These are phyloP conservation scores for Bimuria novae-zelandiae DNA, from an alignment of 2,329 filamentous ascomycete species.

Conservation along the genomic window DNA sequence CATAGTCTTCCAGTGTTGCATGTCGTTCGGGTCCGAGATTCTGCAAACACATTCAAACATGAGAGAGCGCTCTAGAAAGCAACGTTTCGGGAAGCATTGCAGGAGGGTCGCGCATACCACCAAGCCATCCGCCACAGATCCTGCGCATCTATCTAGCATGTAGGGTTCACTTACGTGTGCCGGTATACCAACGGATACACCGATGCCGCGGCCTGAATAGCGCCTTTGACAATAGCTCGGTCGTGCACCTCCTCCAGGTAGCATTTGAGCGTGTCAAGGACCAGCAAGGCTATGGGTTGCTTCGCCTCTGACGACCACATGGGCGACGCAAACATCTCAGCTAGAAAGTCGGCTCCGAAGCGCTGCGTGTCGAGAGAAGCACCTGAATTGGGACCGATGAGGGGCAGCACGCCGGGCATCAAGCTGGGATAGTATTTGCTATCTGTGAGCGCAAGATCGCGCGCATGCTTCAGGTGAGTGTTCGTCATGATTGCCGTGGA, in stretches of 20 bases:
- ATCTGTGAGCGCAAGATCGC: slow-evolving; percentile 85
- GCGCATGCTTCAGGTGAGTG: slow-evolving; percentile 86
- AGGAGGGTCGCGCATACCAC: slow-evolving; percentile 1
- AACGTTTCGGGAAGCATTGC: slow-evolving; percentile 16
- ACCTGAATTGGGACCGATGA: slow-evolving; percentile 74
- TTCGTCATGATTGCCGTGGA: slow-evolving; percentile 33
- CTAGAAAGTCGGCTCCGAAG: slow-evolving; percentile 96
- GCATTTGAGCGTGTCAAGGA: slow-evolving; percentile 72
- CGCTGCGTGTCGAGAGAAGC: slow-evolving; percentile 74
- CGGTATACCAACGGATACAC: slow-evolving; percentile 90
- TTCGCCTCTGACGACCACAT: slow-evolving; percentile 77
- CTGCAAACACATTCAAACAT: slow-evolving; percentile 57
- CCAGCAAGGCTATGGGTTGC: slow-evolving; percentile 74
- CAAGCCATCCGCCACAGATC: neutral
- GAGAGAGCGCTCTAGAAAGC: slow-evolving; percentile 33
- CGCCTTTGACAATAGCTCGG: slow-evolving; percentile 77
- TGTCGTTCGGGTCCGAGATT: slow-evolving; percentile 83
- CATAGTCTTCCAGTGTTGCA: slow-evolving; percentile 84
- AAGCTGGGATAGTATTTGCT: slow-evolving; percentile 89
- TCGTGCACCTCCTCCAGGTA: slow-evolving; percentile 67
- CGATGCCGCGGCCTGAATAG: slow-evolving; percentile 86
- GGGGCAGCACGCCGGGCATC: slow-evolving; percentile 88
- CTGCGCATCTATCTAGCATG: slow-evolving; percentile 26
- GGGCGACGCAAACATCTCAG: slow-evolving; percentile 95
- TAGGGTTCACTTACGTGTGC: slow-evolving; percentile 77